These are phyloP conservation scores for Ophiostoma novo-ulmi DNA, from an alignment of 2,329 filamentous ascomycete genomes.

Conservation along the genomic window DNA sequence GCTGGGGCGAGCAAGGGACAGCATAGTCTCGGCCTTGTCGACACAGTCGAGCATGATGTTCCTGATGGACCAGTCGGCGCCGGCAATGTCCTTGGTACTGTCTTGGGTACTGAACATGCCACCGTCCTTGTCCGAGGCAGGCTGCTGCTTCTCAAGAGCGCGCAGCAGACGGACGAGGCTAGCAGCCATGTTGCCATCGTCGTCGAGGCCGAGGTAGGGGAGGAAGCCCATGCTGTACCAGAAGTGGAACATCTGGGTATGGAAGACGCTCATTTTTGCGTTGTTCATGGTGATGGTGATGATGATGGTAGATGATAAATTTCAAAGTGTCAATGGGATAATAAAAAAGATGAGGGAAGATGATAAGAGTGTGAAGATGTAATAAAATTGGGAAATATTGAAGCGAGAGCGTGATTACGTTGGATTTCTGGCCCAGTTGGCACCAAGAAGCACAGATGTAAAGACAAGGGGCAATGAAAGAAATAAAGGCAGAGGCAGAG, in stretches of 20 bases:
- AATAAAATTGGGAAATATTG: not conserved
- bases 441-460: no score
- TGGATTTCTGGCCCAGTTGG: no score
- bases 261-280: constrained; percentile 17
- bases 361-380: not conserved
- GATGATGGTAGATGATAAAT: not conserved
- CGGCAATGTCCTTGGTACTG: constrained; percentile 11
- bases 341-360: not conserved
- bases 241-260: constrained; percentile 24
- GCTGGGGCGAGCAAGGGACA: constrained; percentile 15
- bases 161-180: constrained; percentile 21
- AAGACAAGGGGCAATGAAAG: not conserved
- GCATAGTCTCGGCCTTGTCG: constrained; percentile 21
- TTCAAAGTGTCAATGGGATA: not conserved
- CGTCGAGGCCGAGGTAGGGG: constrained; percentile 20
- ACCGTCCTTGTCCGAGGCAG: not conserved
- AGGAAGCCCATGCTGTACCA: constrained; percentile 25
- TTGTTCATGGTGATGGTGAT: constrained; percentile 14
- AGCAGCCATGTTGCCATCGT: constrained; percentile 11
- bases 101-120: not conserved
- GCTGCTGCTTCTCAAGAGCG: constrained; percentile 18
- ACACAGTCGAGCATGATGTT: constrained; percentile 25
- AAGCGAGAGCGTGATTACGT: not conserved
- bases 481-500: not conserved
- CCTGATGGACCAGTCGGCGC: constrained; percentile 22